A percentile compares a stretch with the other conserved stretches of the same genome.
Conservation (phyloP, 768 basidiomycete species). For the Xerocomus spinulosus region DNA sequence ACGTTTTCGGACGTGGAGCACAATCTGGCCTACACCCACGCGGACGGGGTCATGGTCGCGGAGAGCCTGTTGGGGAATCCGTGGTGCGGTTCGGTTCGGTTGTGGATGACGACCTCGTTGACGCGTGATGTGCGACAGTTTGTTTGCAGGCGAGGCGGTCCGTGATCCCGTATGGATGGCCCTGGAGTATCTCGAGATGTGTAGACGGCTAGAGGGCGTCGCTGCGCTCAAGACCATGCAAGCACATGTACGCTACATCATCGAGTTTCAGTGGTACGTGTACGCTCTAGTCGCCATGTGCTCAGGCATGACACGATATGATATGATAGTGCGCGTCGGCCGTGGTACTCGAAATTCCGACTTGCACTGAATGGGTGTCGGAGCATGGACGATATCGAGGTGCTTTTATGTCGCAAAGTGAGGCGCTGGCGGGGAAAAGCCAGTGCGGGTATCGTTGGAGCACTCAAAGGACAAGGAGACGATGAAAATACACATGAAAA, state of each 20-base stretch:
- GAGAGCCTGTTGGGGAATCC: slow-evolving; percentile 75
- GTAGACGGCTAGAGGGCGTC: slow-evolving; percentile 47
- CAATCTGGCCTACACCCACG: slow-evolving; percentile 54
- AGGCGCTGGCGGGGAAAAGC: slow-evolving; percentile 48
- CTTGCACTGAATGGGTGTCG: slow-evolving; percentile 39
- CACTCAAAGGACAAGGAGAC: background rate
- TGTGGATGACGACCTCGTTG: too few species aligned
- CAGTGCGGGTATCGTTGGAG: slow-evolving; percentile 1
- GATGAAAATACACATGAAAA: slow-evolving; percentile 2
- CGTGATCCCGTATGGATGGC: slow-evolving; percentile 65
- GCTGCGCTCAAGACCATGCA: slow-evolving; percentile 48
- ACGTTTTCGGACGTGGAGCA: slow-evolving; percentile 49
- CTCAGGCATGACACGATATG: too few species aligned
- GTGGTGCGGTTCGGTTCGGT: too few species aligned
- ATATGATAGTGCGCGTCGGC: slow-evolving; percentile 40
- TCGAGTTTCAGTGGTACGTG: slow-evolving; percentile 66
- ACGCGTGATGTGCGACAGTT: slow-evolving; percentile 31
- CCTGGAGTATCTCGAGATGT: slow-evolving; percentile 64
- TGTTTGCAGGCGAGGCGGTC: slow-evolving; percentile 47
- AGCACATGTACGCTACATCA: slow-evolving; percentile 63
- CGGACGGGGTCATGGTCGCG: slow-evolving; percentile 78
- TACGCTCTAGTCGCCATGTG: too few species aligned
- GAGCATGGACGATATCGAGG: slow-evolving; percentile 44
- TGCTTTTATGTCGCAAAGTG: slow-evolving; percentile 40
- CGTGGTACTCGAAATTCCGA: slow-evolving; percentile 58